phyloP scores from a whole-genome alignment of 495 filamentous ascomycete species.

The Lepidopterella palustris region DNA sequence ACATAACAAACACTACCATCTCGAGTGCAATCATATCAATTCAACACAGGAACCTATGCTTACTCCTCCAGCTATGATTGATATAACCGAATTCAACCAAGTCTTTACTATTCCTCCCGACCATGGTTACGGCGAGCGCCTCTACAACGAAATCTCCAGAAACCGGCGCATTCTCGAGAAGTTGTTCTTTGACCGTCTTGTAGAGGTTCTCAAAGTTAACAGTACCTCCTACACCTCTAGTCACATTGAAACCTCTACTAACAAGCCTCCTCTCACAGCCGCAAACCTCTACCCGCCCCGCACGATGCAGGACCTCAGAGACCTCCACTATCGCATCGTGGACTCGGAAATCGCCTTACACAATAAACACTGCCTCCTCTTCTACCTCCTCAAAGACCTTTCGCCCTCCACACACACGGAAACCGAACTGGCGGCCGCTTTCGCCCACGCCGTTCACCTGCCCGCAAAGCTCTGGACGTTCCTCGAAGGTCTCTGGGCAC shows the following conservation, averaged over 20 bases:
- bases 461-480: conserved; percentile 66
- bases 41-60: too few relatives aligned
- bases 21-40: too few relatives aligned
- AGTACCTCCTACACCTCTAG: neutral
- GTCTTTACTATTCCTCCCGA: neutral
- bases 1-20: neutral
- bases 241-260: neutral
- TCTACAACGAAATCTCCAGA: neutral
- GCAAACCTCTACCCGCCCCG: conserved; percentile 63
- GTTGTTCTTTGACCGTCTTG: conserved; percentile 1
- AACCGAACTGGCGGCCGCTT: conserved; percentile 42
- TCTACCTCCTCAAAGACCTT: conserved; percentile 72
- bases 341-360: conserved; percentile 53
- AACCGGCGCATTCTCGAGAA: conserved; percentile 1
- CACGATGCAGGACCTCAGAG: conserved; percentile 54
- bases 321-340: conserved; percentile 58
- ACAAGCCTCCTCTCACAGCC: conserved; percentile 34
- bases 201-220: neutral
- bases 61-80: conserved; percentile 1
- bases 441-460: conserved; percentile 51
- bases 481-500: conserved; percentile 73
- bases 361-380: conserved; percentile 71
- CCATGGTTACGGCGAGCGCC: neutral
- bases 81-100: neutral
- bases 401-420: conserved; percentile 40